Evolutionary conservation across 345 rosid species (phyloP), one percentile per base, ranked within the genome.

Genomic region (Adansonia digitata): DNA sequence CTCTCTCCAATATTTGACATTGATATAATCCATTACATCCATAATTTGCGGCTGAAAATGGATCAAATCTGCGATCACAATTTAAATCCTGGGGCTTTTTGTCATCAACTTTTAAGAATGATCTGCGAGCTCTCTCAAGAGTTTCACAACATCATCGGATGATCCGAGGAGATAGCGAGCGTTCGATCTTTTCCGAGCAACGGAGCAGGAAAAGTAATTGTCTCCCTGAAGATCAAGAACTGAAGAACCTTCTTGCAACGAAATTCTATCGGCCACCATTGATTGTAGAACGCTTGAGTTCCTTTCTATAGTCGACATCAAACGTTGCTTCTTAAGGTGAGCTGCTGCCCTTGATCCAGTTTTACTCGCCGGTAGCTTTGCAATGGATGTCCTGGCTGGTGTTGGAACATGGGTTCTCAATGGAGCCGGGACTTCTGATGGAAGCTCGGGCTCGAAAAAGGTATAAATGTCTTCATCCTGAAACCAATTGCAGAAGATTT

Each of bases 401-500:
- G 71, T 74, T 34, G 75, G 37, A 15, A 42, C 65, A 3, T 73
- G 39, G 34, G 73, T 27, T 73, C 77, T 72, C 29, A 70, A 10
- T 40, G 20, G 3, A 13, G 59, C 26, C 31, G 77, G 74, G 63
- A 49, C 6, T 66, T 77, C 84, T 20, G 24, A 35, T 4, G 88
- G 86, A 69, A 87, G 88, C 77, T 81, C 90, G 10, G 48, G 48
- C 48, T 43, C 48, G 15, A 43, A 43, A 43, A 43, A 43, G 12
- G 48, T 43, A 43, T 85, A 87, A 14, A 87, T 69, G 74, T 87
- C 90, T 80, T 87, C 90, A 75, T 87, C 90, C 90, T 87, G 85
- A 64, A n/a, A 78, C 2, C 76, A 80, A 40, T 45, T 57, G 67
- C 37, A 73, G 40, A 42, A 15, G 15, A 73, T 56, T 14, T 22